Conservation (phyloP, 2,329 filamentous ascomycete genomes). For the Clonostachys solani region DNA sequence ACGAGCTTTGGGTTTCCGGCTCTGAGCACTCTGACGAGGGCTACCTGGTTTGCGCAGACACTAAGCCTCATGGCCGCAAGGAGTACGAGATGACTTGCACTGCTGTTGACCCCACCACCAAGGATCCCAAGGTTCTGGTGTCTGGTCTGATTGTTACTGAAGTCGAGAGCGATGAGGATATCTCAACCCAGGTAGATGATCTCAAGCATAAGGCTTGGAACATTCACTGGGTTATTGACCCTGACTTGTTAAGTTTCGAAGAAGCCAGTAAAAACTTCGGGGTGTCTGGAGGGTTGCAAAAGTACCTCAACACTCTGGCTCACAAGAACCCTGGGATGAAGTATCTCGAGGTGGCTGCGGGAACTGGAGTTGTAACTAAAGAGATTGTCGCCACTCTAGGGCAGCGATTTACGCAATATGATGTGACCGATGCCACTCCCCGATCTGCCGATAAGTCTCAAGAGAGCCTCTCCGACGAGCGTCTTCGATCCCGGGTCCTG, state of each 20-base stretch:
- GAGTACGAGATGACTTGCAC: not conserved
- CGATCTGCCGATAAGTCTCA: slow-evolving; percentile 17
- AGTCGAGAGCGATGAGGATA: too few relatives aligned
- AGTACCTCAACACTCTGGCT: slow-evolving; percentile 2
- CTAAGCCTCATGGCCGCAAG: slow-evolving; percentile 1
- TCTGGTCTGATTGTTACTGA: too few relatives aligned
- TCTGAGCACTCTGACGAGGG: slow-evolving; percentile 1
- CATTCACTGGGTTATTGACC: too few relatives aligned
- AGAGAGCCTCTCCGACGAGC: not conserved
- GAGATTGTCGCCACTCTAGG: too few relatives aligned
- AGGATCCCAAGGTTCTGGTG: too few relatives aligned
- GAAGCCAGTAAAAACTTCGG: too few relatives aligned
- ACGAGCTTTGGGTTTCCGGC: slow-evolving; percentile 4
- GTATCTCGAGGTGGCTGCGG: slow-evolving; percentile 3
- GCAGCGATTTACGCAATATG: slow-evolving; percentile 8
- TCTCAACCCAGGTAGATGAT: too few relatives aligned
- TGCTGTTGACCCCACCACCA: too few relatives aligned
- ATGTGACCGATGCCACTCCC: slow-evolving; percentile 19
- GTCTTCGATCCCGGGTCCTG: slow-evolving; percentile 17
- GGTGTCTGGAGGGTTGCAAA: too few relatives aligned
- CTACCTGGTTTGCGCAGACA: slow-evolving; percentile 3
- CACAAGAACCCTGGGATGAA: slow-evolving; percentile 4
- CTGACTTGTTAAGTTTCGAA: too few relatives aligned
- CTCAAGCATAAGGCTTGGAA: too few relatives aligned
- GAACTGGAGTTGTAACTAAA: not conserved